A percentile compares a stretch with the other conserved stretches of the same genome.
Conservation (phyloP, 129 eudicot genomes). For the Heracleum sosnowskyi region DNA sequence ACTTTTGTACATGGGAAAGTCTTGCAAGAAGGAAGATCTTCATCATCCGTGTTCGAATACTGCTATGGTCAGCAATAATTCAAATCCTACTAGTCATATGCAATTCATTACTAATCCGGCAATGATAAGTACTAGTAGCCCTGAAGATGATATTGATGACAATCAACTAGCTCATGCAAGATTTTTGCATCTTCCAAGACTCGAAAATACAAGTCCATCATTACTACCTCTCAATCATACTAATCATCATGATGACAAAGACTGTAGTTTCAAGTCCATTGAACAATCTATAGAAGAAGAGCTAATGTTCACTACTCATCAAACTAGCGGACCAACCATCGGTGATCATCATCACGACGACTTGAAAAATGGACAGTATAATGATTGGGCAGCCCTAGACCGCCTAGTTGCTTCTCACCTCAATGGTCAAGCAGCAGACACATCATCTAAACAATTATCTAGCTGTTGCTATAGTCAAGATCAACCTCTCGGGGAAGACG, state of each 20-base stretch:
- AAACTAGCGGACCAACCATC: constrained; percentile 10
- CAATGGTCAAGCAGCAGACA: constrained; percentile 28
- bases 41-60: neutral
- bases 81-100: neutral
- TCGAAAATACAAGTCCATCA: constrained; percentile 27
- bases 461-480: constrained; percentile 2
- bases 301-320: constrained; percentile 12
- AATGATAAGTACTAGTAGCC: neutral
- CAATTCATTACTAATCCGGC: constrained; percentile 11
- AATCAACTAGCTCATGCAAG: constrained; percentile 9
- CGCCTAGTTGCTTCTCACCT: constrained; percentile 49
- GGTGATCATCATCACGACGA: constrained; percentile 6
- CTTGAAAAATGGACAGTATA: constrained; percentile 7
- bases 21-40: constrained; percentile 34
- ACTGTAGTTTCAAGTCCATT: constrained; percentile 6
- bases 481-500: constrained; percentile 11
- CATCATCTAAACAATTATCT: neutral
- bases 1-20: constrained; percentile 38
- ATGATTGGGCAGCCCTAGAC: constrained; percentile 41
- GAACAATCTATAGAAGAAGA: constrained; percentile 14
- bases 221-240: neutral
- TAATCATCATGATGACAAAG: constrained; percentile 11
- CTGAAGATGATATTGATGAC: neutral
- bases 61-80: neutral
- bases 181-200: constrained; percentile 42